Evolutionary conservation across 805 yeast species (phyloP).

Genomic region (Wickerhamomyces alni): DNA sequence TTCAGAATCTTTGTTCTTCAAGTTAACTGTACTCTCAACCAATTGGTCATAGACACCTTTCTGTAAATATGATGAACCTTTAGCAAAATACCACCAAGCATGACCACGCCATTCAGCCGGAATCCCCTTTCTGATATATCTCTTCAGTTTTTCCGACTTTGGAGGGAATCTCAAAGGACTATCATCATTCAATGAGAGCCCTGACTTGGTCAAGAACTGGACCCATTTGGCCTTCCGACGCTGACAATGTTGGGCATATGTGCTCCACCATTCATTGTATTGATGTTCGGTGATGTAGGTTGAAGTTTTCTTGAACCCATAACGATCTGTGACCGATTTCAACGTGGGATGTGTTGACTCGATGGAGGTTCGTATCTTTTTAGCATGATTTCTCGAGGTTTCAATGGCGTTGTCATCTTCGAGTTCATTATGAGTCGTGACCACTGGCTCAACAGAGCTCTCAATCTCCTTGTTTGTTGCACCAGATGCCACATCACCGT

Average conservation of each 20-base stretch:
- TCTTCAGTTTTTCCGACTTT: constrained; percentile 67
- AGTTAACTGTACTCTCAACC: constrained; percentile 47
- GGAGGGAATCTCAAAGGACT: constrained; percentile 70
- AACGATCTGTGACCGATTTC: constrained; percentile 49
- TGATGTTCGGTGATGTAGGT: constrained; percentile 44
- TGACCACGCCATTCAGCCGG: constrained; percentile 97
- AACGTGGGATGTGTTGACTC: constrained; percentile 4
- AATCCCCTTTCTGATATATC: constrained; percentile 84
- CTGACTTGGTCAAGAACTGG: constrained; percentile 56
- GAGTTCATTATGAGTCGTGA: too few relatives aligned
- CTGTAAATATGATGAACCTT: constrained; percentile 68
- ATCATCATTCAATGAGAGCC: constrained; percentile 44
- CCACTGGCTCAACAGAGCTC: too few relatives aligned
- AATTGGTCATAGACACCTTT: constrained; percentile 72
- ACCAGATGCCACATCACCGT: constrained; percentile 22
- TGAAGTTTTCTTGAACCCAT: constrained; percentile 77
- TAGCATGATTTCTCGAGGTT: constrained; percentile 3
- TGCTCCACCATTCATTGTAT: constrained; percentile 72
- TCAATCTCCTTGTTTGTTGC: neutral
- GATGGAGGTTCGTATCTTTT: constrained; percentile 10
- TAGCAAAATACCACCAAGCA: constrained; percentile 95
- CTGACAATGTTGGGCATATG: constrained; percentile 55
- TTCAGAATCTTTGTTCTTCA: constrained; percentile 73
- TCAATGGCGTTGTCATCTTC: too few relatives aligned
- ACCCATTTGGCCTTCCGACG: constrained; percentile 78